phyloP scores from a whole-genome alignment of 108 stramenopile genomes.

The Skeletonema marinoi region DNA sequence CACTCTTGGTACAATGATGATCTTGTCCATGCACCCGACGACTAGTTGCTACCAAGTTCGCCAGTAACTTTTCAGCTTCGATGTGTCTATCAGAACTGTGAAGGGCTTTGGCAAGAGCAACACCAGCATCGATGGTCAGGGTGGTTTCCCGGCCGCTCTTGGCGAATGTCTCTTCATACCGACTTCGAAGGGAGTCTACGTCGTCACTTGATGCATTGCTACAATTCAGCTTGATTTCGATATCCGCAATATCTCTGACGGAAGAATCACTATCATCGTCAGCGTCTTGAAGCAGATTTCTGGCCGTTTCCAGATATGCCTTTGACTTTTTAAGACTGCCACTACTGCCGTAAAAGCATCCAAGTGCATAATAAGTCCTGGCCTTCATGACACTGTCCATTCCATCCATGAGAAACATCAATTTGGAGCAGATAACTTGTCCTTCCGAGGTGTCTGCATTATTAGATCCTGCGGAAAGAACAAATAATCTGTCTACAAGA shows the following conservation, averaged over 20 bases:
- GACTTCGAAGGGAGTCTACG: too few relatives aligned
- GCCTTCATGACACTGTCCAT: neutral
- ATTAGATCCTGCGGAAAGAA: neutral
- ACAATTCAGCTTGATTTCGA: neutral
- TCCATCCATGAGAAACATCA: neutral
- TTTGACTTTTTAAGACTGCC: neutral
- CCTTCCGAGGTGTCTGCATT: neutral
- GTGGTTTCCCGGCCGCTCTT: too few relatives aligned
- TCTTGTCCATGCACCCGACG: neutral
- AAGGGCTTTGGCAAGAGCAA: neutral
- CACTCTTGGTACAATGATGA: neutral
- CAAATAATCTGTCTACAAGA: neutral
- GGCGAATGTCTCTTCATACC: too few relatives aligned
- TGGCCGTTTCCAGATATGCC: neutral
- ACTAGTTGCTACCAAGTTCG: neutral
- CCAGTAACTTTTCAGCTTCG: slow-evolving; percentile 1
- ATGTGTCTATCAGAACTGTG: neutral
- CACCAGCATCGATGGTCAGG: neutral
- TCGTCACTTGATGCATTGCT: neutral
- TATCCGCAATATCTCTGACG: neutral
- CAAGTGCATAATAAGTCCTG: neutral
- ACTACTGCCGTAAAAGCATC: neutral
- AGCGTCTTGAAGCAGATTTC: neutral
- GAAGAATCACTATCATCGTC: neutral
- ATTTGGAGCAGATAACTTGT: neutral